These are phyloP conservation scores for Microglena sp. DNA, from an alignment of 139 green algal genomes.

Conservation along the genomic window DNA sequence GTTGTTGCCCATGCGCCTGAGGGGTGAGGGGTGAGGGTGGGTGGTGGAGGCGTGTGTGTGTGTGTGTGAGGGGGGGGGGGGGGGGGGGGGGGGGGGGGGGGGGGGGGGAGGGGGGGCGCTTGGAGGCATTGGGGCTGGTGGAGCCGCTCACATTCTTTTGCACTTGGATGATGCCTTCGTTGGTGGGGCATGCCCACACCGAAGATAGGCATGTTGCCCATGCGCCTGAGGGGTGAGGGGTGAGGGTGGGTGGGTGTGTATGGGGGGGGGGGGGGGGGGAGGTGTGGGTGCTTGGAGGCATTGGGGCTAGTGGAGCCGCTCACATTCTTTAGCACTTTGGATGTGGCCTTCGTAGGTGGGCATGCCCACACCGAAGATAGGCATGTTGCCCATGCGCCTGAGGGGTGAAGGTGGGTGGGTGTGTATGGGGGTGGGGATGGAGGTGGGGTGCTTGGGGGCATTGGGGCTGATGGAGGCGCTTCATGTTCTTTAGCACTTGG, in stretches of 20 bases:
- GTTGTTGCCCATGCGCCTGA: background rate
- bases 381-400: conserved; percentile 26
- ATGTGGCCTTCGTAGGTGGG: conserved; percentile 77
- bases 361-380: conserved; percentile 83
- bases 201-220: conserved; percentile 26
- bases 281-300: conserved; percentile 18
- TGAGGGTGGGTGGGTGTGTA: background rate
- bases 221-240: background rate
- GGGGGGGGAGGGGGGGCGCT: too few species aligned
- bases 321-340: too few species aligned
- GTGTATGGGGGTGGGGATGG: too few species aligned
- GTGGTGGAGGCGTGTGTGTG: background rate
- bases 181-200: conserved; percentile 76
- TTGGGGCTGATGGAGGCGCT: too few species aligned
- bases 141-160: conserved; percentile 15
- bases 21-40: background rate
- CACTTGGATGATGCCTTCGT: conserved; percentile 66
- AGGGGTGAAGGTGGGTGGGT: background rate
- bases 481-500: conserved; percentile 42
- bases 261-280: background rate
- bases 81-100: too few species aligned
- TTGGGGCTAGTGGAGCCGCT: conserved; percentile 5
- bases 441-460: too few species aligned
- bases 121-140: conserved; percentile 15
- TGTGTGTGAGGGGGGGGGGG: background rate